phyloP scores from a whole-genome alignment of 2,329 filamentous ascomycete species.

The Colletotrichum paranaense region DNA sequence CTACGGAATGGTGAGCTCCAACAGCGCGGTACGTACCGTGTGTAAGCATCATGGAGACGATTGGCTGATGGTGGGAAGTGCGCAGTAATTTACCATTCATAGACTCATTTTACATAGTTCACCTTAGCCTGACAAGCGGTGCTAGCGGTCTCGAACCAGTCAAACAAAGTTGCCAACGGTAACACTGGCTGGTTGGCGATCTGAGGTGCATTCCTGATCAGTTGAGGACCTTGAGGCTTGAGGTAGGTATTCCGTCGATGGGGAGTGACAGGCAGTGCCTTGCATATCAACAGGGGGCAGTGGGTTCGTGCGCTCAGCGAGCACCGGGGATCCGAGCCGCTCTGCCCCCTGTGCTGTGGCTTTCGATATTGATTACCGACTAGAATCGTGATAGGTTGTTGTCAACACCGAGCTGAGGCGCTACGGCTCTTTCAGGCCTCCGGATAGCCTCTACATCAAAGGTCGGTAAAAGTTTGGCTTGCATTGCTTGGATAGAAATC shows the following conservation, averaged over 20 bases:
- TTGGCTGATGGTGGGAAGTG: neutral
- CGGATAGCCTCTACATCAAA: neutral
- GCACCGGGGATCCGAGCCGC: slow-evolving; percentile 12
- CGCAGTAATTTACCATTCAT: neutral
- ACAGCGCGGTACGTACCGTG: neutral
- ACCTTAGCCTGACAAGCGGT: neutral
- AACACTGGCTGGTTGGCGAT: neutral
- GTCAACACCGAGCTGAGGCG: neutral
- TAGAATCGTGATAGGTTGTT: neutral
- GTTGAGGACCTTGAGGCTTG: slow-evolving; percentile 7
- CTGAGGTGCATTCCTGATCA: neutral
- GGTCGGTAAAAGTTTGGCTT: neutral
- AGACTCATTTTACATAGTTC: neutral
- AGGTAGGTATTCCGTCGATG: neutral
- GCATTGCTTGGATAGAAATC: neutral
- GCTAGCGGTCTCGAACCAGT: neutral
- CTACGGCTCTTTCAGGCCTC: neutral
- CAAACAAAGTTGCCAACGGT: neutral
- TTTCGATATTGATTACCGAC: neutral
- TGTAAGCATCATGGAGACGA: neutral
- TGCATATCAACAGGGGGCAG: slow-evolving; percentile 24
- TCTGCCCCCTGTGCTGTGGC: neutral
- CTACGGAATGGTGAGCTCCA: neutral
- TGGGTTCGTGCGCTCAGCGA: neutral
- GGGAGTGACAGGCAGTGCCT: slow-evolving; percentile 7